Evolutionary conservation across 208 protist genomes (phyloP), one percentile per base, ranked within the genome.

Genomic region (Trypanosomatidae sp.): DNA sequence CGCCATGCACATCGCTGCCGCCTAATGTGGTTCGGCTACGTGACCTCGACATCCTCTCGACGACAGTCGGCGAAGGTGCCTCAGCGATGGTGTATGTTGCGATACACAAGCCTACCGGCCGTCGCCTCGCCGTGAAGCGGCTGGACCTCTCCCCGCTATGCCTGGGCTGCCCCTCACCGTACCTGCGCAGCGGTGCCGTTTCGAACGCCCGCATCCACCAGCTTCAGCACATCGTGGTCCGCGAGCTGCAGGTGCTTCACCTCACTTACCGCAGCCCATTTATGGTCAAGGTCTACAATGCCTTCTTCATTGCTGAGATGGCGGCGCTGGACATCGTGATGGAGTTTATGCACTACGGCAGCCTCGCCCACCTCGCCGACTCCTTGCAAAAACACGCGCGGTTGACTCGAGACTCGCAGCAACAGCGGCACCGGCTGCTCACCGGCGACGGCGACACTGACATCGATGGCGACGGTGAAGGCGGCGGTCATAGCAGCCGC

Each of bases 281-380:
- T 73, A 92, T 97, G 82, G 92, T 95, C 62, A 97, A 97, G 72
- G 87, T 94, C 13, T 97, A 95, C 79, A 95, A 97, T 71, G 92
- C 92, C 22, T 97, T 94, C 71, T 95, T 83, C 69, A 12, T 84
- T 19, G 36, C 64, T 3, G 88, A 93, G 49, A 36, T n/a, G 1
- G 81, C 85, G 77, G 68, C 80, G 69, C 83, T 97, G 56, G 89
- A 97, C 65, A 87, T 97, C 50, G 90, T 91, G 44, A 92, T 97
- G 89, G 90, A 97, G 88, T 97, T 93, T 62, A 97, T 97, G 92
- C 84, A 95, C 74, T 93, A 91, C 73, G 92, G 92, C 25, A 88
- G 86, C 53, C 78, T 97, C 15, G 88, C 89, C 64, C 71, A 84
- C 69, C 74, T 97, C 12, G 78, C 80, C 59, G 71, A 66, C 6